These are phyloP conservation scores for Leptographium wingfieldii DNA, from an alignment of 2,329 filamentous ascomycete species.

Conservation along the genomic window DNA sequence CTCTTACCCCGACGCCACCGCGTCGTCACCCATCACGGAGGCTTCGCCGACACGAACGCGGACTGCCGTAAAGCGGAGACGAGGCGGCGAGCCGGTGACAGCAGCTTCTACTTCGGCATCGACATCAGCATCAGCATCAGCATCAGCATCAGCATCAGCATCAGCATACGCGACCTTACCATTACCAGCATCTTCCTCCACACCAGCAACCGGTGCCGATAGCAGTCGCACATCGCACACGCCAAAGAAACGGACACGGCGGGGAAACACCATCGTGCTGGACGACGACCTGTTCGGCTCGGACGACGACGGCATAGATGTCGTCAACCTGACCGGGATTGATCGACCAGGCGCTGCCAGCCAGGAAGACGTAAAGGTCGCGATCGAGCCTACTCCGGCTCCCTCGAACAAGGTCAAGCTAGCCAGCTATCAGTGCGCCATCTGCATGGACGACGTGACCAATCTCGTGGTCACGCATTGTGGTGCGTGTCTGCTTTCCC, in stretches of 20 bases:
- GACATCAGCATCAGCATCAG: neutral
- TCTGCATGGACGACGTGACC: constrained; percentile 52
- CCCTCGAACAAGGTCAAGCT: constrained; percentile 39
- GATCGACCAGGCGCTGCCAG: constrained; percentile 5
- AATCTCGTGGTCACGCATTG: constrained; percentile 52
- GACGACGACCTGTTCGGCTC: constrained; percentile 7
- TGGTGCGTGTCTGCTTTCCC: constrained; percentile 33
- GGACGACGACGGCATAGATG: constrained; percentile 15
- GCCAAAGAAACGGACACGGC: neutral
- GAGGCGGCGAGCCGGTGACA: neutral
- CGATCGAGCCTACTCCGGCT: constrained; percentile 13
- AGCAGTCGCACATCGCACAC: neutral
- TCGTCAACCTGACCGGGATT: constrained; percentile 23
- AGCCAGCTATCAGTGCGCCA: constrained; percentile 48
- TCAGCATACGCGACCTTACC: neutral
- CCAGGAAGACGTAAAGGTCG: constrained; percentile 15
- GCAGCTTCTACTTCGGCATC: neutral
- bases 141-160: neutral
- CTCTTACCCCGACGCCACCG: neutral
- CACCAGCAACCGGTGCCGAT: neutral
- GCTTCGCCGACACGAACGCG: neutral
- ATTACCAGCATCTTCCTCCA: neutral
- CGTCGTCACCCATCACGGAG: neutral
- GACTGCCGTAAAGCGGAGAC: constrained; percentile 1
- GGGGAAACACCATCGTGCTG: neutral